Conservation (phyloP, 225 moss, liverwort and hornwort genomes). For the Marchantia paleacea region DNA sequence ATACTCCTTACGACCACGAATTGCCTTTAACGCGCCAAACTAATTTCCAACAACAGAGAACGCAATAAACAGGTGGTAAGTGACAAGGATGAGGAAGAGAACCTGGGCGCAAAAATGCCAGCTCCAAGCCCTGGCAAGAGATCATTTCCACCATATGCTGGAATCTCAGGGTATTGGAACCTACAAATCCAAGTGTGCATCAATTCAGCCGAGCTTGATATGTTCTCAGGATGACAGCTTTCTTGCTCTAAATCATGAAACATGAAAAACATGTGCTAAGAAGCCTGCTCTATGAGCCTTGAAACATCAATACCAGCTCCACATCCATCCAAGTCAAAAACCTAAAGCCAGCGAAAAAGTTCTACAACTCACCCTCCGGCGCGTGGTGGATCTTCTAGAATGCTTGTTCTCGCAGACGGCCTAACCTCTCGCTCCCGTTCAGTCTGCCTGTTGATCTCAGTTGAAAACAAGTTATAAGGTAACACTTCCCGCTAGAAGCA, state of each 20-base stretch:
- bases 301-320: too few species aligned
- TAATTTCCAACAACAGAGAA: background rate
- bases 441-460: constrained; percentile 20
- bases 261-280: too few species aligned
- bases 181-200: constrained; percentile 34
- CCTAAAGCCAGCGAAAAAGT: too few species aligned
- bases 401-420: constrained; percentile 23
- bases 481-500: background rate
- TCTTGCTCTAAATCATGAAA: too few species aligned
- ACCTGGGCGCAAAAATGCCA: constrained; percentile 80
- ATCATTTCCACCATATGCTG: constrained; percentile 67
- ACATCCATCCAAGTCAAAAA: too few species aligned
- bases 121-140: constrained; percentile 69
- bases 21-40: too few species aligned
- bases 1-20: too few species aligned
- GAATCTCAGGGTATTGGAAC: constrained; percentile 57
- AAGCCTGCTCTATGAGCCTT: too few species aligned
- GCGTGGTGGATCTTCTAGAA: constrained; percentile 37
- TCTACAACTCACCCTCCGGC: constrained; percentile 49
- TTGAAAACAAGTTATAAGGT: background rate
- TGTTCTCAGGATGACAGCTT: background rate
- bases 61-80: background rate
- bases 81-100: background rate
- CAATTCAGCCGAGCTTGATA: background rate
- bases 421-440: constrained; percentile 30